These are phyloP conservation scores for Cutaneotrichosporon sp. DNA, from an alignment of 1,284 basidiomycete genomes.

Conservation along the genomic window DNA sequence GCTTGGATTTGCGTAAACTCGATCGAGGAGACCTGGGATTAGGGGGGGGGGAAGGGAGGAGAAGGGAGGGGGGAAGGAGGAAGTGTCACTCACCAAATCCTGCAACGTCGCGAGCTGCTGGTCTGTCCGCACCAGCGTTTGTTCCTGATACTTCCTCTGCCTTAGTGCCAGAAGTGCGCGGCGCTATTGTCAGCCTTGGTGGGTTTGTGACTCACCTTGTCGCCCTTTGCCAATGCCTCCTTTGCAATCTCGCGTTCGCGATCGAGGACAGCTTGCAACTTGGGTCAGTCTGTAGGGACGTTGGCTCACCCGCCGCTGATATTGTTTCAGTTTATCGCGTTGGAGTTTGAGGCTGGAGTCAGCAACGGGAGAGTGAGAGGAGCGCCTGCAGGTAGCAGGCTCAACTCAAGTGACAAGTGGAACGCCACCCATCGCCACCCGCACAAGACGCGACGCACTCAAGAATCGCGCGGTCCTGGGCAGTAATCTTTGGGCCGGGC, in stretches of 20 bases:
- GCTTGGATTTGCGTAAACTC: conserved; percentile 95
- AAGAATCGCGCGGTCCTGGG: conserved; percentile 88
- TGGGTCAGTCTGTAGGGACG: background rate
- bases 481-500: conserved; percentile 82
- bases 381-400: background rate
- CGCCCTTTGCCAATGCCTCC: conserved; percentile 72
- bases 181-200: conserved; percentile 32
- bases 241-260: conserved; percentile 87
- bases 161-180: conserved; percentile 82
- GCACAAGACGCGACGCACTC: conserved; percentile 77
- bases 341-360: conserved; percentile 79
- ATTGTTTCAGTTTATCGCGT: conserved; percentile 90
- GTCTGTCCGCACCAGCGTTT: conserved; percentile 83
- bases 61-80: background rate
- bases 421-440: too few species aligned
- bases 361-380: conserved; percentile 4
- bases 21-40: conserved; percentile 78
- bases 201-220: conserved; percentile 77
- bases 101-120: conserved; percentile 84
- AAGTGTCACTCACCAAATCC: conserved; percentile 66
- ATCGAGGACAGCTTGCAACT: conserved; percentile 85
- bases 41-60: background rate
- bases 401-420: too few species aligned
- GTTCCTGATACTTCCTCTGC: conserved; percentile 89
- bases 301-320: conserved; percentile 80